Evolutionary conservation across 208 protist species (phyloP).

Genomic region (Wallacemonas sp.): DNA sequence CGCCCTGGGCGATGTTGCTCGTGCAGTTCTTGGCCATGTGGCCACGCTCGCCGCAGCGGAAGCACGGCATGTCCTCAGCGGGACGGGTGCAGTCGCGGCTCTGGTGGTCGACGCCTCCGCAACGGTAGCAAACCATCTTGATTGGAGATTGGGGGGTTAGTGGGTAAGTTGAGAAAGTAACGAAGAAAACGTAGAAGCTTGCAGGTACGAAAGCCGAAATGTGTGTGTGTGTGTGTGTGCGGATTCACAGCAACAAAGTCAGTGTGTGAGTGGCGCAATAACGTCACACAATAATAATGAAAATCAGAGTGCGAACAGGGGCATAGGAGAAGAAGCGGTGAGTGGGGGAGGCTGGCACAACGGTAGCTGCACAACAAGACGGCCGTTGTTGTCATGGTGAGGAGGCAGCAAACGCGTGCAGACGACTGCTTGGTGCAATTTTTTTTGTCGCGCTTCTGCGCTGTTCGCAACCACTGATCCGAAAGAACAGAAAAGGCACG

Average conservation of each 20-base stretch:
- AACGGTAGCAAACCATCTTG: slow-evolving; percentile 87
- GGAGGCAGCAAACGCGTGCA: no score
- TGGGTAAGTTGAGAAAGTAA: not conserved
- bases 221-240: not conserved
- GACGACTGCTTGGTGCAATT: no score
- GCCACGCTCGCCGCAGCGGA: slow-evolving; percentile 75
- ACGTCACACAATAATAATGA: not conserved
- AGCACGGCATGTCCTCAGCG: slow-evolving; percentile 56
- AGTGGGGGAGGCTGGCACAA: not conserved
- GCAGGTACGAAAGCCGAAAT: no score
- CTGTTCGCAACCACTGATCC: no score
- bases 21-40: slow-evolving; percentile 81
- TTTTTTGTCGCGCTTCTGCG: no score
- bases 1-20: slow-evolving; percentile 46
- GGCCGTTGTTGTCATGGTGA: no score
- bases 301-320: not conserved
- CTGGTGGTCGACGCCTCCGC: slow-evolving; percentile 75
- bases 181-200: slow-evolving; percentile 10
- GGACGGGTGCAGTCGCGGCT: slow-evolving; percentile 72
- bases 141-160: not conserved
- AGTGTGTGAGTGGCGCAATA: no score
- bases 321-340: not conserved
- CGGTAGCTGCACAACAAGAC: no score
- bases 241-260: no score
- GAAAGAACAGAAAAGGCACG: no score